Conservation (phyloP, 306 rosid species). For the Ceratonia siliqua region DNA sequence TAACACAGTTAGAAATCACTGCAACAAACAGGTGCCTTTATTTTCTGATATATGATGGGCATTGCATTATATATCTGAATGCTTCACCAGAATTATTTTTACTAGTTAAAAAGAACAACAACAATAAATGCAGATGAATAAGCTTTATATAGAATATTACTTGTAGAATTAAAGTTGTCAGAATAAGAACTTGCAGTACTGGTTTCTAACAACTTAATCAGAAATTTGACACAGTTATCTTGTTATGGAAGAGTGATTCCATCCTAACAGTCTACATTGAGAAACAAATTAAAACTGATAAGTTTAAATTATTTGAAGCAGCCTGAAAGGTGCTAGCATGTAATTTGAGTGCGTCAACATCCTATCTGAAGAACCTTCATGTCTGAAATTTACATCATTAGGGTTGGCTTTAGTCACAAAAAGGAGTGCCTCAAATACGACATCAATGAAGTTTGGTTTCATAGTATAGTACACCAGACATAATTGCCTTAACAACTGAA, state of each 20-base stretch:
- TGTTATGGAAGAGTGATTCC: neutral
- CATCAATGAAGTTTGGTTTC: neutral
- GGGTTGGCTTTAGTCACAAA: neutral
- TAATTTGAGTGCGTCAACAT: neutral
- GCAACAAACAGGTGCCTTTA: neutral
- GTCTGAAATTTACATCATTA: neutral
- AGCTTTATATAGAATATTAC: neutral
- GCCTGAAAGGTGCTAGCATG: too few relatives aligned
- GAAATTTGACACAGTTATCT: neutral
- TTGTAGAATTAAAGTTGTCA: neutral
- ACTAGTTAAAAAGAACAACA: neutral
- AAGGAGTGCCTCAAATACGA: neutral
- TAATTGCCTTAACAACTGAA: neutral
- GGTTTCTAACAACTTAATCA: neutral
- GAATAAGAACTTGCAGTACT: neutral
- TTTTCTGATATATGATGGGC: too few relatives aligned
- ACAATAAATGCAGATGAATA: neutral
- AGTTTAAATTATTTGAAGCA: neutral
- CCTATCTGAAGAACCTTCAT: neutral
- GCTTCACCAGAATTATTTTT: too few relatives aligned
- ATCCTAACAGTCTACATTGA: neutral
- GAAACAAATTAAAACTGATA: neutral
- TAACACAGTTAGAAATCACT: too few relatives aligned
- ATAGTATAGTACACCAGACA: neutral
- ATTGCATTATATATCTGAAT: too few relatives aligned